Conservation (phyloP, 495 filamentous ascomycete species). For the Xylaria castorea region DNA sequence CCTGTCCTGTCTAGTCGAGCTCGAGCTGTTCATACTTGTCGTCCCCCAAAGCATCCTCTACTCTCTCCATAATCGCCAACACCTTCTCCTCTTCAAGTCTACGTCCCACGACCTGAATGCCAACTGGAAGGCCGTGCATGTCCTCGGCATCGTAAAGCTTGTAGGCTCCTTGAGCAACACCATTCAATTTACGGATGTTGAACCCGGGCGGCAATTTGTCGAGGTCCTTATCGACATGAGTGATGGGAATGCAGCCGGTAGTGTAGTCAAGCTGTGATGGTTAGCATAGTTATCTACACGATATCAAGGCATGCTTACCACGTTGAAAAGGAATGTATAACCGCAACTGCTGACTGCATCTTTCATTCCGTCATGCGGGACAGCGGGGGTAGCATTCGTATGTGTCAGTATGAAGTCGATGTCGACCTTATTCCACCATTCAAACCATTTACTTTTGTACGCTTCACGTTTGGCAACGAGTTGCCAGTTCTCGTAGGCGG, state of each 20-base stretch:
- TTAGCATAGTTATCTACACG: conserved; percentile 15
- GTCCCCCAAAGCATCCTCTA: conserved; percentile 75
- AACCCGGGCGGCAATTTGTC: conserved; percentile 70
- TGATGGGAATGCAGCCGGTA: conserved; percentile 83
- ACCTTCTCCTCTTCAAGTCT: conserved; percentile 94
- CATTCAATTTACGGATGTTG: conserved; percentile 69
- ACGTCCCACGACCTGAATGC: conserved; percentile 83
- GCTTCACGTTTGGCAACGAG: conserved; percentile 77
- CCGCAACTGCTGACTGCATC: conserved; percentile 87
- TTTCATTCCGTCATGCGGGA: conserved; percentile 87
- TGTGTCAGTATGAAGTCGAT: conserved; percentile 83
- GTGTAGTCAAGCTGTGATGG: conserved; percentile 76
- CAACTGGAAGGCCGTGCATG: conserved; percentile 90
- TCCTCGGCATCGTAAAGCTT: conserved; percentile 81
- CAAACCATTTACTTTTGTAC: conserved; percentile 77
- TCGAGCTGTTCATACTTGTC: conserved; percentile 71
- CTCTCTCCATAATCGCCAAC: conserved; percentile 78
- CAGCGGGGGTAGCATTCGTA: conserved; percentile 89
- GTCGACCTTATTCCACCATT: conserved; percentile 77
- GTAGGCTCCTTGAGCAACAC: conserved; percentile 83
- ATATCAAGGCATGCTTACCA: conserved; percentile 55
- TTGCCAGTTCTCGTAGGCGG: conserved; percentile 79
- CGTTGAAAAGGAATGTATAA: conserved; percentile 95
- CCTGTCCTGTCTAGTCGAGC: conserved; percentile 35
- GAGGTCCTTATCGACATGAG: conserved; percentile 73